Percentiles rank a stretch among this genome's conserved stretches.
These are phyloP conservation scores for Phytophthora pistaciae DNA, from an alignment of 352 stramenopile species.

Conservation along the genomic window DNA sequence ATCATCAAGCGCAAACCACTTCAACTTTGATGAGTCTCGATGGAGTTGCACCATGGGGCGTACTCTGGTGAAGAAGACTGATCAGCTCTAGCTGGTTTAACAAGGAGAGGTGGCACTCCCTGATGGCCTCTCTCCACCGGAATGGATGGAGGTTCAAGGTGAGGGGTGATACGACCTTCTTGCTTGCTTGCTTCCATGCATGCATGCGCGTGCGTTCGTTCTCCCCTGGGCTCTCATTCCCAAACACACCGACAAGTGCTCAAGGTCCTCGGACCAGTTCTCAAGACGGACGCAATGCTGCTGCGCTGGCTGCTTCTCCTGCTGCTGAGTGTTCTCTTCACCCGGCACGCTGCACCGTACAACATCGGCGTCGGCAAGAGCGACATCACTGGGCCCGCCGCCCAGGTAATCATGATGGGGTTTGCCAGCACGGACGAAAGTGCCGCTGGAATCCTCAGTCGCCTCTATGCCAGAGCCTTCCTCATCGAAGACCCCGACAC, in stretches of 20 bases:
- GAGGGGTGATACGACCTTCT: neutral
- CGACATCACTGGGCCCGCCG: constrained; percentile 70
- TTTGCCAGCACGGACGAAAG: constrained; percentile 61
- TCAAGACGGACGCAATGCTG: neutral
- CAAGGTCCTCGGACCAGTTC: neutral
- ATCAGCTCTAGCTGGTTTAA: neutral
- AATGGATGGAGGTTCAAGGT: neutral
- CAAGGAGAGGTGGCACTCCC: neutral
- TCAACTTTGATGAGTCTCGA: constrained; percentile 1
- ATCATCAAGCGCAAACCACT: neutral
- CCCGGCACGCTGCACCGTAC: constrained; percentile 22
- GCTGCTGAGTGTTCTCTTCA: neutral
- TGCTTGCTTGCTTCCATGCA: neutral
- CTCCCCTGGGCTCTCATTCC: neutral
- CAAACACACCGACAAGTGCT: neutral
- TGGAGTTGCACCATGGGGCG: neutral
- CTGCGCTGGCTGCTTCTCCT: neutral
- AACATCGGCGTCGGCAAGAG: constrained; percentile 64
- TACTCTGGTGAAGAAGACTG: neutral
- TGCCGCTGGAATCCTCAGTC: constrained; percentile 64
- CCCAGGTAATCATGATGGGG: constrained; percentile 74
- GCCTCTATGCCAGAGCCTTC: constrained; percentile 73
- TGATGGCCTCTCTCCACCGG: neutral
- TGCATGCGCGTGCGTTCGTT: neutral
- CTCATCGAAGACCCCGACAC: constrained; percentile 59